Base-by-base conservation (phyloP, 2,329 filamentous ascomycete genomes). In the Colletotrichum magnum region DNA sequence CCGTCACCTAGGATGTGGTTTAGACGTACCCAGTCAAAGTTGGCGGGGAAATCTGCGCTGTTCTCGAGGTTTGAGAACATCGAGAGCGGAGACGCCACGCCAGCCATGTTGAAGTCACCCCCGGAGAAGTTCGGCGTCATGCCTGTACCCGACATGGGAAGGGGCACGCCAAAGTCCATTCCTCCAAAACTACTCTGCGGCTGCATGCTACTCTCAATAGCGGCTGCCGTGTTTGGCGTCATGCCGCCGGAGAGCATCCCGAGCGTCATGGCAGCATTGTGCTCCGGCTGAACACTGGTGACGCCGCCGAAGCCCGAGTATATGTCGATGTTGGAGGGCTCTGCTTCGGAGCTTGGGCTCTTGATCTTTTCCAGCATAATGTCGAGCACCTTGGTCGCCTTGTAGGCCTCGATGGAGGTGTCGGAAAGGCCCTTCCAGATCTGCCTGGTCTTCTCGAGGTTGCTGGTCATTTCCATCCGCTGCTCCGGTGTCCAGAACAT, bases 391-490 rank as follows among this genome's bases (percentile, higher is more conserved):
- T 89, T 90, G 48, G 90, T 90, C 1, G 94, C 95, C 81, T 98
- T 98, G 82, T 91, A 95, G 0, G 95, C 94, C 73, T 98, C 95
- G 82, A 98, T 92, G 1, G 93, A 96, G 26, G 90, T 86, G 63
- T 96, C 92, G 3, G 90, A 88, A 12, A 94, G 84, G 10, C 89
- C 89, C 57, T 92, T 90, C 94, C 95, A 98, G 64, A 98, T 96
- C 18, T 87, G 85, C 53, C 89, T 88, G 9, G 93, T 93, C 18
- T 87, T 87, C 76, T 95, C 91, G 3, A 98, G 87, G 1, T 90
- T 88, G 24, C 85, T 81, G 36, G 96, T 85, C 93, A 98, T 97
- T 73, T 93, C 92, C 36, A 89, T 85, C 10, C 92, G 88, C 77
- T 91, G 87, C 61, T 87, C 84, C 1, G 82, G 79, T 4, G 85